phyloP scores from a whole-genome alignment of 345 rosid species.

The Camelina laxa region DNA sequence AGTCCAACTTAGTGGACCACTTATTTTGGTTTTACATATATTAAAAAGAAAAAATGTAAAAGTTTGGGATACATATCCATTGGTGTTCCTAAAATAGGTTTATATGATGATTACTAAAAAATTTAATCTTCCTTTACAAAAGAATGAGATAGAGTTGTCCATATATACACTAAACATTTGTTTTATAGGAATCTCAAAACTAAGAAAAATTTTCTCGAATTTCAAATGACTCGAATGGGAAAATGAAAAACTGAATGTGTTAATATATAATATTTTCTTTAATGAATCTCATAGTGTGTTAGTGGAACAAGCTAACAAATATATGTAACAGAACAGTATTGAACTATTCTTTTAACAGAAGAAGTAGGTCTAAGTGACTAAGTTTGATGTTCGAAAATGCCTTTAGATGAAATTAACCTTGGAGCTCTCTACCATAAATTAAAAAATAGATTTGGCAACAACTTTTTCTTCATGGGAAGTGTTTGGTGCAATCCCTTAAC shows the following conservation, averaged over 20 bases:
- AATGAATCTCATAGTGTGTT: conserved; percentile 2
- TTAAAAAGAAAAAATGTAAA: background rate
- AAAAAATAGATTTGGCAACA: conserved; percentile 39
- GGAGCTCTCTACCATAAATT: conserved; percentile 35
- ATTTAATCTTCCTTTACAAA: background rate
- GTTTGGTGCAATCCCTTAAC: conserved; percentile 35
- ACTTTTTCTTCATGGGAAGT: conserved; percentile 32
- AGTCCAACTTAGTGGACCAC: background rate
- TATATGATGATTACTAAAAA: background rate
- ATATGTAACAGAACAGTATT: conserved; percentile 36
- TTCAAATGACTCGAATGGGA: background rate
- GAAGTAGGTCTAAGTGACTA: conserved; percentile 32
- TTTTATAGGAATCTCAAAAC: background rate
- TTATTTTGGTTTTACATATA: background rate
- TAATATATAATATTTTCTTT: background rate
- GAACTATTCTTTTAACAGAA: conserved; percentile 28
- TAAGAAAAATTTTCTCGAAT: background rate
- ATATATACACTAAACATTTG: background rate
- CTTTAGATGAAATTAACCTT: conserved; percentile 24
- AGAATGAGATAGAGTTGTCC: conserved; percentile 2
- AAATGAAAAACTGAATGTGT: background rate
- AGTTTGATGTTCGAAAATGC: conserved; percentile 43
- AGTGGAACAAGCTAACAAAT: conserved; percentile 32
- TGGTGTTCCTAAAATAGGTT: background rate
- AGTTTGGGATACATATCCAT: background rate